phyloP scores from a whole-genome alignment of 2,329 filamentous ascomycete species.

The Delphinella strobiligena region DNA sequence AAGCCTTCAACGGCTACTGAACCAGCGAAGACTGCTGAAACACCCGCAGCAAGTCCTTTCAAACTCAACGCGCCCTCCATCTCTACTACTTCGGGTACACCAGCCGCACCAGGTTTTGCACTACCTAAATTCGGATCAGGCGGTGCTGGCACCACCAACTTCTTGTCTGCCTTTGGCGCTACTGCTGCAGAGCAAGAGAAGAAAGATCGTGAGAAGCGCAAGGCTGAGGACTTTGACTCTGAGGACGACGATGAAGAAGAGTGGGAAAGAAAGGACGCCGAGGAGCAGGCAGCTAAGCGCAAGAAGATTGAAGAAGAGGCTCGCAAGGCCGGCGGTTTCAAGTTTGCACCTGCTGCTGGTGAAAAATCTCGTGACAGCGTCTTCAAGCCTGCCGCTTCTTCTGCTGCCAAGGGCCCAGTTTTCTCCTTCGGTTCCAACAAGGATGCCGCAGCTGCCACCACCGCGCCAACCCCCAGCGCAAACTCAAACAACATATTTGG shows the following conservation, averaged over 20 bases:
- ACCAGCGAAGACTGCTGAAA: not conserved
- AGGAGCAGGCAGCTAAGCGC: conserved; percentile 32
- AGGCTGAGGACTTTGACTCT: conserved; percentile 39
- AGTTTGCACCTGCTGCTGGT: conserved; percentile 16
- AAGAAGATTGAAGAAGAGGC: conserved; percentile 27
- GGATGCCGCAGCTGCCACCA: conserved; percentile 8
- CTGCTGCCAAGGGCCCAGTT: too few relatives aligned
- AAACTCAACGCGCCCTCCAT: conserved; percentile 2
- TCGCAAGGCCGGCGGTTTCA: conserved; percentile 18
- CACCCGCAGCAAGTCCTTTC: conserved; percentile 3
- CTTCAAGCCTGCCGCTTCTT: conserved; percentile 13
- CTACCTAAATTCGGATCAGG: conserved; percentile 7
- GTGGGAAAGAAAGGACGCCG: conserved; percentile 35
- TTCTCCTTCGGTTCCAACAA: too few relatives aligned
- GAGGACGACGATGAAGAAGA: conserved; percentile 39
- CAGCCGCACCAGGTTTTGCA: not conserved
- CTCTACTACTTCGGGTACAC: not conserved
- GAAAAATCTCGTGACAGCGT: conserved; percentile 12
- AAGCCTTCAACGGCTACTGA: not conserved
- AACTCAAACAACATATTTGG: conserved; percentile 5
- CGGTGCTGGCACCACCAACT: conserved; percentile 16
- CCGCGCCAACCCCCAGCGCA: conserved; percentile 2
- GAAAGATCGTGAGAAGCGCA: conserved; percentile 35
- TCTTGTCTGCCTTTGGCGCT: conserved; percentile 30
- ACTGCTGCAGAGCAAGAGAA: conserved; percentile 28